Evolutionary conservation across 2,329 filamentous ascomycete genomes (phyloP).

Genomic region (Penicillium sp.): DNA sequence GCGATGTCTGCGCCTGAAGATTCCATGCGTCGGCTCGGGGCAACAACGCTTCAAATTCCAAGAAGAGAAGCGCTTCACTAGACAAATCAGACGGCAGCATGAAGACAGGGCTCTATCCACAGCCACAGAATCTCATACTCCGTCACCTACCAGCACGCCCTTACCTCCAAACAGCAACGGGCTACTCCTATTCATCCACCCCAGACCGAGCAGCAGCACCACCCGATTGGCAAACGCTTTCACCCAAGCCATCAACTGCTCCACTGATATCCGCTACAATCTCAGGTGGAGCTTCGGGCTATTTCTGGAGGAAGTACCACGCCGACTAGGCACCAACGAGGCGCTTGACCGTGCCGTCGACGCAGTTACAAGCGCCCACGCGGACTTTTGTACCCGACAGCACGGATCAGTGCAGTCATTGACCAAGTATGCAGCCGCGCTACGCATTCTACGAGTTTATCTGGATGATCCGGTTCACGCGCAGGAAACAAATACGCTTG

Average conservation of each 20-base stretch:
- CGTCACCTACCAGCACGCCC: not conserved
- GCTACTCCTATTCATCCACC: not conserved
- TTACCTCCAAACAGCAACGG: not conserved
- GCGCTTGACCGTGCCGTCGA: slow-evolving; percentile 48
- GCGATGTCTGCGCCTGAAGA: slow-evolving; percentile 49
- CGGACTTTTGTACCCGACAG: slow-evolving; percentile 25
- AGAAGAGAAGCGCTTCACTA: slow-evolving; percentile 30
- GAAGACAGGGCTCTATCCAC: not conserved
- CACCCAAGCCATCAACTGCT: slow-evolving; percentile 35
- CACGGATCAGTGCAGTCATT: slow-evolving; percentile 24
- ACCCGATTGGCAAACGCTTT: slow-evolving; percentile 36
- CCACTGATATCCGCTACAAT: slow-evolving; percentile 51
- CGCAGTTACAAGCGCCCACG: slow-evolving; percentile 32
- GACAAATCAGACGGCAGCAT: not conserved
- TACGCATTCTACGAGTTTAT: slow-evolving; percentile 29
- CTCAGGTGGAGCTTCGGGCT: slow-evolving; percentile 49
- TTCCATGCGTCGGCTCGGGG: slow-evolving; percentile 51
- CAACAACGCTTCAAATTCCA: slow-evolving; percentile 55
- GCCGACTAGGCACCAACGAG: slow-evolving; percentile 48
- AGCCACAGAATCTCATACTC: not conserved
- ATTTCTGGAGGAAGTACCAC: slow-evolving; percentile 50
- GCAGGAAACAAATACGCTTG: slow-evolving; percentile 35
- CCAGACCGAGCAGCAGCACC: slow-evolving; percentile 35
- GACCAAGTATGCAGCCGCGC: slow-evolving; percentile 34
- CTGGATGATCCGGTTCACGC: slow-evolving; percentile 37